phyloP scores from a whole-genome alignment of 495 filamentous ascomycete genomes.

The Aspergillus ellipticus region DNA sequence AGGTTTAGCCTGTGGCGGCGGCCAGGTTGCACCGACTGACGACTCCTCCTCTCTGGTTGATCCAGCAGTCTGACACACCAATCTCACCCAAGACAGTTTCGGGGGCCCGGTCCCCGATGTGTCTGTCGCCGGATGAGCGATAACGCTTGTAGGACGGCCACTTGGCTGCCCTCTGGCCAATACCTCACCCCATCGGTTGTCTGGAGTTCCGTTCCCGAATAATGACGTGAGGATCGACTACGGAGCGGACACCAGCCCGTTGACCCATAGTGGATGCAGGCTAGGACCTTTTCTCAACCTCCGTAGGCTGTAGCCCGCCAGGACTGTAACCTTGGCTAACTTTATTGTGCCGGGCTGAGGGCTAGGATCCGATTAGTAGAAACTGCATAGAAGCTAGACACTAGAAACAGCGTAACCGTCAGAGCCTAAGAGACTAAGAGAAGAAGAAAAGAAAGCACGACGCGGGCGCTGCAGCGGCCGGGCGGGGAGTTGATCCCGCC shows the following conservation, averaged over 20 bases:
- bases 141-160: neutral
- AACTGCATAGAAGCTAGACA: too few species aligned
- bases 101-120: neutral
- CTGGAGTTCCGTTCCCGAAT: neutral
- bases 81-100: too few species aligned
- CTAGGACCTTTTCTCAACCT: neutral
- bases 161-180: neutral
- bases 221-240: conserved; percentile 10
- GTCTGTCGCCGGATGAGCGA: neutral
- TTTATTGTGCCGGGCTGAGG: neutral
- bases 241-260: neutral
- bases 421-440: too few species aligned
- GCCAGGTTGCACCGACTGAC: neutral
- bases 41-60: neutral
- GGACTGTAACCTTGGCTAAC: neutral
- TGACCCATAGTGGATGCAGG: neutral
- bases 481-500: neutral
- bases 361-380: too few species aligned
- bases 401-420: too few species aligned
- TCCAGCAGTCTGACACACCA: neutral
- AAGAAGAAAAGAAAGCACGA: too few species aligned
- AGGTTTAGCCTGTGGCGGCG: neutral
- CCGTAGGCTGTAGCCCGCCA: neutral
- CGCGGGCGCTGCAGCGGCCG: too few species aligned
- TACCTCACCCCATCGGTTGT: neutral